Evolutionary conservation across 1,284 basidiomycete species (phyloP).

Genomic region (Cryptococcus amylolentus): DNA sequence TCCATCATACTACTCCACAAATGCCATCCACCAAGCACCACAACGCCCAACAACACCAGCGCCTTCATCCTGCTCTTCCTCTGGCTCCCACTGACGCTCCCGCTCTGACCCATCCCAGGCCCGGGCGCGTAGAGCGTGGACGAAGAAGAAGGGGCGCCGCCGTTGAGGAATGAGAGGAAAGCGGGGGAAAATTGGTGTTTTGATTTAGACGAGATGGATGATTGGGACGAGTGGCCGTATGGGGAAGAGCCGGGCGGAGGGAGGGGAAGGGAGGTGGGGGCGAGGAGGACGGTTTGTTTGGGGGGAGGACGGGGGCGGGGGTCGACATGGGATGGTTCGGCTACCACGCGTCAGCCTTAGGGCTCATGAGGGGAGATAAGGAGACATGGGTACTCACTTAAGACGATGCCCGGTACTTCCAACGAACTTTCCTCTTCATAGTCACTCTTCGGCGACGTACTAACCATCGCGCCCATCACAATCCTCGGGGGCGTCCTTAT

Average conservation of each 20-base stretch:
- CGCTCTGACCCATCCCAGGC: not conserved
- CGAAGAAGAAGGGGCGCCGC: not conserved
- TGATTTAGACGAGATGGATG: not conserved
- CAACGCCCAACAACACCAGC: slow-evolving; percentile 6
- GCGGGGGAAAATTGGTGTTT: slow-evolving; percentile 9
- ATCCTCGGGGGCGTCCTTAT: slow-evolving; percentile 3
- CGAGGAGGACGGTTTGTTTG: slow-evolving; percentile 27
- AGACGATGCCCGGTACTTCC: slow-evolving; percentile 23
- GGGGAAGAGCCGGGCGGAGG: not conserved
- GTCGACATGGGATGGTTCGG: slow-evolving; percentile 17
- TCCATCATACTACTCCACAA: slow-evolving; percentile 10
- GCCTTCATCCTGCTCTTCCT: slow-evolving; percentile 4
- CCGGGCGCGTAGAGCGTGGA: not conserved
- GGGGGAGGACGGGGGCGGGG: slow-evolving; percentile 17
- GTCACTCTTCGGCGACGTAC: slow-evolving; percentile 1
- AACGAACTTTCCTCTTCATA: slow-evolving; percentile 8
- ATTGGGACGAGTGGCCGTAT: not conserved
- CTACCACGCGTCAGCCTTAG: slow-evolving; percentile 1
- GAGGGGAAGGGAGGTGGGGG: slow-evolving; percentile 17
- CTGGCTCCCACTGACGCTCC: not conserved
- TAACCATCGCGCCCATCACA: slow-evolving; percentile 18
- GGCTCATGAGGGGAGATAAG: not conserved
- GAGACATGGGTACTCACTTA: slow-evolving; percentile 14
- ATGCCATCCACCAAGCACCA: slow-evolving; percentile 17
- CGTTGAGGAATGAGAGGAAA: slow-evolving; percentile 9